phyloP scores from a whole-genome alignment of 1,139 yeast genomes.

The Yamadazyma sp. region DNA sequence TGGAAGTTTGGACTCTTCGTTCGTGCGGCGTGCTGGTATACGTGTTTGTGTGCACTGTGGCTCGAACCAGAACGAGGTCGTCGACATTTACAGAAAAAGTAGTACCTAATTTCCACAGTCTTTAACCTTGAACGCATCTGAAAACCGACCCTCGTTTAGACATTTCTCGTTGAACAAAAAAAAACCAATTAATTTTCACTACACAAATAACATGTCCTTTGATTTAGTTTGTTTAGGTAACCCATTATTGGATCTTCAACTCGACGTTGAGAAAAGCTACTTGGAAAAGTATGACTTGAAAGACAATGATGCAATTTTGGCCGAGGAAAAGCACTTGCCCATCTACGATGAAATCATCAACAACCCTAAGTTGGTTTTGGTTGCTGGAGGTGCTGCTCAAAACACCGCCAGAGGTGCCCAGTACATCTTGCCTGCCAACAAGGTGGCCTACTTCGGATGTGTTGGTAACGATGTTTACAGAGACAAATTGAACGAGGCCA shows the following conservation, averaged over 20 bases:
- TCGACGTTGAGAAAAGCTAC: slow-evolving; percentile 67
- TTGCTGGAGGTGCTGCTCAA: slow-evolving; percentile 99
- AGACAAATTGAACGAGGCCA: slow-evolving; percentile 78
- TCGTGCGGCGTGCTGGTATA: too few species aligned
- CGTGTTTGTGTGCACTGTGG: too few species aligned
- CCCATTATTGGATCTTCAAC: slow-evolving; percentile 88
- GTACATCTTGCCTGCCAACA: slow-evolving; percentile 75
- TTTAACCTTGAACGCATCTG: not conserved
- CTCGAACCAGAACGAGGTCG: too few species aligned
- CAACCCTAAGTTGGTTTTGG: slow-evolving; percentile 60
- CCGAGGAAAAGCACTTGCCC: slow-evolving; percentile 84
- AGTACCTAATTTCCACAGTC: too few species aligned
- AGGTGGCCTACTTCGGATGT: slow-evolving; percentile 93
- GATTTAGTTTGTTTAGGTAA: slow-evolving; percentile 51
- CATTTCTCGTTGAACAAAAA: not conserved
- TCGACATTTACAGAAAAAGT: too few species aligned
- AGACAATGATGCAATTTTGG: slow-evolving; percentile 92
- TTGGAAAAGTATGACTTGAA: slow-evolving; percentile 79
- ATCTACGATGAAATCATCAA: slow-evolving; percentile 77
- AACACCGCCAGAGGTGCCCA: slow-evolving; percentile 99
- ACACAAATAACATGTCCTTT: slow-evolving; percentile 30
- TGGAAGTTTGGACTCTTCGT: too few species aligned
- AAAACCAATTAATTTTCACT: not conserved
- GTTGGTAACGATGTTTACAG: slow-evolving; percentile 93
- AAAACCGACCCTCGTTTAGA: not conserved